These are phyloP conservation scores for Alternaria longipes DNA, from an alignment of 2,329 filamentous ascomycete species.

Conservation along the genomic window DNA sequence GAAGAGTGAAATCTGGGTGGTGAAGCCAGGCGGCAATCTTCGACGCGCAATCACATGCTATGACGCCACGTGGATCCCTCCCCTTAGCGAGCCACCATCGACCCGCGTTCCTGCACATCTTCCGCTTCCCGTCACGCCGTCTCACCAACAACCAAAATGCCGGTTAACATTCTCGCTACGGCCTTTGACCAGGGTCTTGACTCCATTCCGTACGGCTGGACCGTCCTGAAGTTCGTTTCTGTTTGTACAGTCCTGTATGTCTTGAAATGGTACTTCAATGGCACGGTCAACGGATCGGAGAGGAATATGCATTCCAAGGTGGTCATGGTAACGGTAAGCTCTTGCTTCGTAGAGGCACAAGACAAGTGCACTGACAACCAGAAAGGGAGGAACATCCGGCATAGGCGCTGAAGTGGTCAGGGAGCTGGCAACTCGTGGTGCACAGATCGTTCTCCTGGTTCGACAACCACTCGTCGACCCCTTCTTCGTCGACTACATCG, in stretches of 20 bases:
- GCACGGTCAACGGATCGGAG: slow-evolving; percentile 77
- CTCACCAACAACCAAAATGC: slow-evolving; percentile 59
- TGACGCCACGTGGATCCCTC: slow-evolving; percentile 38
- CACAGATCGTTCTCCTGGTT: slow-evolving; percentile 90
- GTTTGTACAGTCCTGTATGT: slow-evolving; percentile 63
- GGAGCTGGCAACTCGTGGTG: slow-evolving; percentile 80
- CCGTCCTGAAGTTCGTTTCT: slow-evolving; percentile 62
- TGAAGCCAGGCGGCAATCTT: slow-evolving; percentile 18
- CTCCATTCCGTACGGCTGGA: slow-evolving; percentile 63
- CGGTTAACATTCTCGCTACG: slow-evolving; percentile 66
- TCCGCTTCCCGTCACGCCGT: slow-evolving; percentile 25
- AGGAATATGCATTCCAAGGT: slow-evolving; percentile 92
- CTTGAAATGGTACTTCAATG: slow-evolving; percentile 80
- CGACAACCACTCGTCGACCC: slow-evolving; percentile 82
- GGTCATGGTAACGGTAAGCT: slow-evolving; percentile 81
- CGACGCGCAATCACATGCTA: slow-evolving; percentile 40
- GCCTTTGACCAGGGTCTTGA: slow-evolving; percentile 64
- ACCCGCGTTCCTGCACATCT: slow-evolving; percentile 33
- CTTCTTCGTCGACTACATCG: slow-evolving; percentile 91
- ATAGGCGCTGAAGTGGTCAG: slow-evolving; percentile 81
- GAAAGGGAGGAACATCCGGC: slow-evolving; percentile 85
- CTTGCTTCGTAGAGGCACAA: neutral
- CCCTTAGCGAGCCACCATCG: slow-evolving; percentile 35
- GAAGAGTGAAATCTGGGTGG: slow-evolving; percentile 12
- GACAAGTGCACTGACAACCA: slow-evolving; percentile 22